Base-by-base conservation (phyloP, 352 stramenopile species). In the Aphanomyces astaci region DNA sequence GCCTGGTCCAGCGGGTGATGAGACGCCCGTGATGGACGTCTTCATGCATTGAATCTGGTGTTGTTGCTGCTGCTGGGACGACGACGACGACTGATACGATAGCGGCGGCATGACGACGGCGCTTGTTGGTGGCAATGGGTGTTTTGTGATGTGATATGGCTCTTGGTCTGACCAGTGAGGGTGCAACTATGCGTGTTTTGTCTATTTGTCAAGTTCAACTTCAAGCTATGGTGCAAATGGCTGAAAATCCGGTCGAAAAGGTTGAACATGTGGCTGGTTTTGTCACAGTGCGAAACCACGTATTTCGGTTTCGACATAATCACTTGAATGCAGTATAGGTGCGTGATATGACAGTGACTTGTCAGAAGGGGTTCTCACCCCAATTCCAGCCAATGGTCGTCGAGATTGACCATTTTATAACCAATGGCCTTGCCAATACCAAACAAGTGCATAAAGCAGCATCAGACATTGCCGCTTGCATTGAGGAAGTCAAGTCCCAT, bases 21-120 rank as follows among this genome's bases (percentile, higher is more conserved):
- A 71, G 22, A 94, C 82, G 67, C 91, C 83, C 31, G 82, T 81
- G 75, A 94, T 91, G 63, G 76, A 86, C 43, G 83, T 88, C 75
- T 90, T 84, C 57, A 94, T 66, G 39, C 31, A 53, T 11, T 27
- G 17, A 25, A 66, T 32, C 27, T 22, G 17, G 13, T 22, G 30
- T n/a, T 25, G 48, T n/a, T 55, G 30, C 48, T 25, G 48, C 48
- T 55, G 48, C 7, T 24, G 10, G 1, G 27, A 30, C 48, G 27
- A 24, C 10, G 48, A 31, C n/a, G n/a, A n/a, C n/a, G n/a, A n/a
- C n/a, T n/a, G n/a, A n/a, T n/a, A n/a, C 10, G 48, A 10, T 53
- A 24, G 45, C 45, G 45, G 45, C 45, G 45, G 13, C 22, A 53
- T 25, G 36, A 25, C 39, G 39, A 9, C 9, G 9, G 39, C 9